Percentiles rank a stretch among this genome's conserved stretches.
Evolutionary conservation across 2,329 filamentous ascomycete genomes (phyloP).

Genomic region (Cladosporium austrohemisphaericum): DNA sequence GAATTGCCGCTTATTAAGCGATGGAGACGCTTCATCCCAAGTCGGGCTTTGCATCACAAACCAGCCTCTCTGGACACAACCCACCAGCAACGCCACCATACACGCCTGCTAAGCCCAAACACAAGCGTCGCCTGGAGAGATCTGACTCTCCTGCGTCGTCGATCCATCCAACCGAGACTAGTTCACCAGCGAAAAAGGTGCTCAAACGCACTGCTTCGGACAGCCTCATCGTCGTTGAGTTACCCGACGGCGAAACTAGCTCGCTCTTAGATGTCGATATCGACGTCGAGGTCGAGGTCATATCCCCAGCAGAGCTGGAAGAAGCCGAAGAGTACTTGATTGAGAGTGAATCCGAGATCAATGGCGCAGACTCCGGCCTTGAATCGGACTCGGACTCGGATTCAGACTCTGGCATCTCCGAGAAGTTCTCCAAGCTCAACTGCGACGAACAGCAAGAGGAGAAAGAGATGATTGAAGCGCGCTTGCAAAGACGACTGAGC

Average conservation of each 20-base stretch:
- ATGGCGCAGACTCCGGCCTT: conserved; percentile 29
- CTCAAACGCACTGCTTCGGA: conserved; percentile 23
- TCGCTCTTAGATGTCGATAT: conserved; percentile 22
- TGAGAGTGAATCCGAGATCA: conserved; percentile 14
- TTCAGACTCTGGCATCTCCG: conserved; percentile 17
- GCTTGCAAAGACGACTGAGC: conserved; percentile 37
- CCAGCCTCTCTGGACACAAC: conserved; percentile 20
- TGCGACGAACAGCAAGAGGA: conserved; percentile 27
- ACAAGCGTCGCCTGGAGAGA: conserved; percentile 24
- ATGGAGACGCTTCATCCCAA: conserved; percentile 24
- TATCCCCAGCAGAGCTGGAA: conserved; percentile 43
- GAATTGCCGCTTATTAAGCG: conserved; percentile 12
- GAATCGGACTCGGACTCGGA: conserved; percentile 19
- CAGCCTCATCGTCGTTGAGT: conserved; percentile 42
- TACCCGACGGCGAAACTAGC: conserved; percentile 34
- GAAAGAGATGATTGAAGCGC: conserved; percentile 6
- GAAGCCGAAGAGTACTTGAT: conserved; percentile 38
- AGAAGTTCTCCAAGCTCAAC: conserved; percentile 26
- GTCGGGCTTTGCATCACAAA: conserved; percentile 24
- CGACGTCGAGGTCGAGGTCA: conserved; percentile 41
- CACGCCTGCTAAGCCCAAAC: conserved; percentile 22
- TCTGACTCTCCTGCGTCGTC: conserved; percentile 34
- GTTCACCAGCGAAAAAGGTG: conserved; percentile 30
- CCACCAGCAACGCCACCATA: conserved; percentile 30
- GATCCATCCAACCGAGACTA: conserved; percentile 36